A percentile compares a stretch with the other conserved stretches of the same genome.
These are phyloP conservation scores for Moesziomyces sp. DNA, from an alignment of 1,284 basidiomycete species.

Conservation along the genomic window DNA sequence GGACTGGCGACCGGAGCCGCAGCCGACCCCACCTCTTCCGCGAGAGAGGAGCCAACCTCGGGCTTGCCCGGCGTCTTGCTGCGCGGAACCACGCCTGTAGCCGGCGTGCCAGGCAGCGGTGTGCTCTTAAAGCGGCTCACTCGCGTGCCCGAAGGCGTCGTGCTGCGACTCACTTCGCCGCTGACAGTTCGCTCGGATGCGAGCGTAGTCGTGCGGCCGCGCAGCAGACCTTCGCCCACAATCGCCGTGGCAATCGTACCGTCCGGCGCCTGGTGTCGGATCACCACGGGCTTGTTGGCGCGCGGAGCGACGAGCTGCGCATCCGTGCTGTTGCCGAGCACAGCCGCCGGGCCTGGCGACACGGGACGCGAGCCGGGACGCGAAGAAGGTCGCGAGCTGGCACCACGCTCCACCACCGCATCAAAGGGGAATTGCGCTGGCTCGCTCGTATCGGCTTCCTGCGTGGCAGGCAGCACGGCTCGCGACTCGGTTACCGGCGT, in stretches of 20 bases:
- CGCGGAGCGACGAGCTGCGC: constrained; percentile 24
- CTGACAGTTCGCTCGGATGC: constrained; percentile 13
- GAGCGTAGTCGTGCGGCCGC: constrained; percentile 36
- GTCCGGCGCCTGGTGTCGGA: constrained; percentile 48
- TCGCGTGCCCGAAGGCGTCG: constrained; percentile 40
- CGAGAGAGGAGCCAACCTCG: constrained; percentile 25
- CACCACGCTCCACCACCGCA: constrained; percentile 8
- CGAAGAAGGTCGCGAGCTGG: constrained; percentile 21
- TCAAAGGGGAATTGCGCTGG: constrained; percentile 26
- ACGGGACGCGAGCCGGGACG: constrained; percentile 39
- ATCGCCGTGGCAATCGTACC: constrained; percentile 50
- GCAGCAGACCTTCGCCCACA: constrained; percentile 51
- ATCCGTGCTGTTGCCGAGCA: constrained; percentile 9
- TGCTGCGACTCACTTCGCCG: constrained; percentile 40
- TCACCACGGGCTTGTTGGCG: constrained; percentile 52
- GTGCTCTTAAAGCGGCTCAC: constrained; percentile 49
- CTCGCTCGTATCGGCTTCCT: constrained; percentile 11
- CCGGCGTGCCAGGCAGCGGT: constrained; percentile 29
- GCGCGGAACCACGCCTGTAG: constrained; percentile 11
- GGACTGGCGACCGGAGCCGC: constrained; percentile 23
- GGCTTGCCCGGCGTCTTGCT: constrained; percentile 20
- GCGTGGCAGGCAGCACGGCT: constrained; percentile 5
- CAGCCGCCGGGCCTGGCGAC: constrained; percentile 30
- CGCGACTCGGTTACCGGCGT: constrained; percentile 24
- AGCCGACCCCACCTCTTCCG: constrained; percentile 13